Percentiles rank a stretch among this genome's conserved stretches.
Conservation (phyloP, 1,139 yeast species). For the Blastobotrys serpentis region DNA sequence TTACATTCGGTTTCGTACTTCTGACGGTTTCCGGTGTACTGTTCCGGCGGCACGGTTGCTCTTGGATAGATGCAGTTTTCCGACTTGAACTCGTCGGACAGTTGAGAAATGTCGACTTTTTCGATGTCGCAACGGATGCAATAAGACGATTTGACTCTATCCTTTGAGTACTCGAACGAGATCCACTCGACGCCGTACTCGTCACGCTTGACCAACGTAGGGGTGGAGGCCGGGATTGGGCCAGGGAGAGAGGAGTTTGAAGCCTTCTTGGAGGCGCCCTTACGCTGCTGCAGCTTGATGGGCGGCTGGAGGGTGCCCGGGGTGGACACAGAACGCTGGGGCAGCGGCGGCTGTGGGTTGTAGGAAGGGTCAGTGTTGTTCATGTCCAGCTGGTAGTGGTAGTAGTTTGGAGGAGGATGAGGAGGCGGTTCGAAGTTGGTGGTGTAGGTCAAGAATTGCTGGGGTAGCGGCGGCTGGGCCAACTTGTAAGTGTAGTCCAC, state of each 20-base stretch:
- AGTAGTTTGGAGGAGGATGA: conserved; percentile 10
- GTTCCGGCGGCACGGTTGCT: conserved; percentile 44
- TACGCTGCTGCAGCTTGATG: conserved; percentile 11
- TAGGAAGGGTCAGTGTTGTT: background rate
- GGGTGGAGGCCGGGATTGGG: conserved; percentile 29
- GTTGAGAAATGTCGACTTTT: conserved; percentile 29
- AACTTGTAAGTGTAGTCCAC: conserved; percentile 15
- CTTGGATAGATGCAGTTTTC: conserved; percentile 48
- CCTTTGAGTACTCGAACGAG: conserved; percentile 38
- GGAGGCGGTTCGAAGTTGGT: conserved; percentile 11
- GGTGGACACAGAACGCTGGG: background rate
- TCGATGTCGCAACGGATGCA: conserved; percentile 40
- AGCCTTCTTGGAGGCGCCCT: conserved; percentile 13
- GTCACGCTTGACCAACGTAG: conserved; percentile 33
- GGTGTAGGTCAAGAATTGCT: conserved; percentile 5
- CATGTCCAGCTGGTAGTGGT: background rate
- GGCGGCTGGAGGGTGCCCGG: conserved; percentile 13
- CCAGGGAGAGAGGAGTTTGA: conserved; percentile 24
- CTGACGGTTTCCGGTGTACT: conserved; percentile 46
- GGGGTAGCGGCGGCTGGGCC: conserved; percentile 11
- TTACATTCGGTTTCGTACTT: conserved; percentile 49
- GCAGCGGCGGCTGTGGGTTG: conserved; percentile 6
- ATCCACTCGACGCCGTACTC: conserved; percentile 40
- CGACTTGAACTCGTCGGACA: conserved; percentile 38
- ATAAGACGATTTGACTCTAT: conserved; percentile 35